Evolutionary conservation across 176 grass and related monocot genomes (phyloP).

Genomic region (Carex cristatella): DNA sequence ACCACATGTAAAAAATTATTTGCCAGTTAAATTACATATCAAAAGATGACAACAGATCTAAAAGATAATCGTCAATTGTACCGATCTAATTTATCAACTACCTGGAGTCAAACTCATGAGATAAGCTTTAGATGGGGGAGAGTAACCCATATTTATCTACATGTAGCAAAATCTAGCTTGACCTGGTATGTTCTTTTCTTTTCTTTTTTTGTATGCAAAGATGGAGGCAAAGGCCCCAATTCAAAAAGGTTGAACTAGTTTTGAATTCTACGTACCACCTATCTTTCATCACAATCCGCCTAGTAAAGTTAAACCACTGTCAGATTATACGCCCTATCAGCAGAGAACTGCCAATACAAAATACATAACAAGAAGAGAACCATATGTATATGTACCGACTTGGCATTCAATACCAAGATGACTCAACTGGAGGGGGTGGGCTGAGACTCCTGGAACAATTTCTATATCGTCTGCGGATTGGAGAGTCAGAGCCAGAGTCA

Average conservation of each 20-base stretch:
- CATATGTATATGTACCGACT: not conserved
- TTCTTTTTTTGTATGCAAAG: not conserved
- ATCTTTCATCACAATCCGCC: not conserved
- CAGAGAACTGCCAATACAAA: not conserved
- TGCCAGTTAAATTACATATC: not conserved
- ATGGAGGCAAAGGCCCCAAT: not conserved
- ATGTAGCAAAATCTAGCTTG: too few relatives aligned
- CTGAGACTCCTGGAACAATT: not conserved
- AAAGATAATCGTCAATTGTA: not conserved
- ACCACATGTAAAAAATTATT: not conserved
- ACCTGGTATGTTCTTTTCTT: too few relatives aligned
- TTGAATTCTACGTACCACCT: not conserved
- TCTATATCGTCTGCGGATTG: not conserved
- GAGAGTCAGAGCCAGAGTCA: conserved; percentile 4
- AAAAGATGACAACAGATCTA: not conserved
- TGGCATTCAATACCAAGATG: not conserved
- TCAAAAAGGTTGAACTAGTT: not conserved
- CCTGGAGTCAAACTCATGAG: not conserved
- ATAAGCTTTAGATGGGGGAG: not conserved
- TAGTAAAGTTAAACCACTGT: not conserved
- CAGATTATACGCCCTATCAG: not conserved
- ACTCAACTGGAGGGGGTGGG: not conserved
- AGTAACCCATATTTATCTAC: not conserved
- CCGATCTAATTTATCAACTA: not conserved
- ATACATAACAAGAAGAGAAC: not conserved